Percentiles rank a stretch among this genome's conserved stretches.
Evolutionary conservation across 73 alveolate species (phyloP).

Genomic region (Halteria grandinella): DNA sequence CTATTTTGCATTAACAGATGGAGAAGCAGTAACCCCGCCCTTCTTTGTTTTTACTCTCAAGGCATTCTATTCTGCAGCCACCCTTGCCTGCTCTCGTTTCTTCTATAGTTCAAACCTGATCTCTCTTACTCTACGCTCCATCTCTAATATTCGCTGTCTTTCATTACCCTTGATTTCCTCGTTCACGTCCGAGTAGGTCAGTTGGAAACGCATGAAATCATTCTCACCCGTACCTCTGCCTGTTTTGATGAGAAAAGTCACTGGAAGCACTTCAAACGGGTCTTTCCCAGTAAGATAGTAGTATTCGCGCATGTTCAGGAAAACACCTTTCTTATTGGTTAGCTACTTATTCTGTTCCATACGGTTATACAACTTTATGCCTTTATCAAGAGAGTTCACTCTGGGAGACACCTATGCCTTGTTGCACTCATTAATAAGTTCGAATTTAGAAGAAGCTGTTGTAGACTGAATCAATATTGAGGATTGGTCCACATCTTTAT

Average conservation of each 20-base stretch:
- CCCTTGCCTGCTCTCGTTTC: not conserved
- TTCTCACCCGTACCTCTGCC: conserved; percentile 75
- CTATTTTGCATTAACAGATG: too few relatives aligned
- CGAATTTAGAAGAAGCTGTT: too few relatives aligned
- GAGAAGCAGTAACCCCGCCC: too few relatives aligned
- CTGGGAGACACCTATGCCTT: too few relatives aligned
- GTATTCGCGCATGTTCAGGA: conserved; percentile 72
- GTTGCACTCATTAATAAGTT: too few relatives aligned
- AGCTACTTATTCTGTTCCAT: conserved; percentile 71
- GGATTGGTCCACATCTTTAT: too few relatives aligned
- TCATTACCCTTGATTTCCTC: not conserved
- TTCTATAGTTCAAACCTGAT: not conserved
- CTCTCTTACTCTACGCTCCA: too few relatives aligned
- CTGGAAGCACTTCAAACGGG: conserved; percentile 74
- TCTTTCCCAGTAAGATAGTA: conserved; percentile 61
- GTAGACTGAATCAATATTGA: too few relatives aligned
- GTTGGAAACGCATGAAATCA: conserved; percentile 58
- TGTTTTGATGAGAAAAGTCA: conserved; percentile 76
- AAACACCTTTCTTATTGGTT: conserved; percentile 79
- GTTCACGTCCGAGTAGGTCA: not conserved
- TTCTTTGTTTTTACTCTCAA: too few relatives aligned
- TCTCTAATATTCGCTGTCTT: too few relatives aligned
- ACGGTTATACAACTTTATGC: conserved; percentile 62
- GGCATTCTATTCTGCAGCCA: too few relatives aligned
- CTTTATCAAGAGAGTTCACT: not conserved